phyloP scores from a whole-genome alignment of 2,329 filamentous ascomycete species.

The Fusarium chlamydosporum region DNA sequence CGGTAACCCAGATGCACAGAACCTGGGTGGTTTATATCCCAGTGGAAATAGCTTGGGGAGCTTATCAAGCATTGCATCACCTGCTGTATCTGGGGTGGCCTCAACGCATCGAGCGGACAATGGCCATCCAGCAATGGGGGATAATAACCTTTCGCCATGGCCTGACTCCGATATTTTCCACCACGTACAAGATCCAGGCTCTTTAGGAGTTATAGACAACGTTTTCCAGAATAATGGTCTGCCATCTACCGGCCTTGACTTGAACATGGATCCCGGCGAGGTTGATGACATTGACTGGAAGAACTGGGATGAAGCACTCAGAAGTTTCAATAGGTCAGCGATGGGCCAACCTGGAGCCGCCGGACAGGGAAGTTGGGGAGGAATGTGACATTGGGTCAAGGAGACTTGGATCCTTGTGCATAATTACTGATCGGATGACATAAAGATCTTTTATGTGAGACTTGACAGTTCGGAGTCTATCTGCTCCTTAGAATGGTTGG shows the following conservation, averaged over 20 bases:
- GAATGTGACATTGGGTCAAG: constrained; percentile 20
- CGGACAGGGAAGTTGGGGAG: constrained; percentile 38
- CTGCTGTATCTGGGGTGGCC: constrained; percentile 29
- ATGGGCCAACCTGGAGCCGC: constrained; percentile 14
- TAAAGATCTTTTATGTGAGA: too few species aligned
- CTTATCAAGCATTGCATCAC: constrained; percentile 37
- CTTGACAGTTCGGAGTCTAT: neutral
- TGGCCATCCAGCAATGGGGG: neutral
- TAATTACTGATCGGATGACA: too few species aligned
- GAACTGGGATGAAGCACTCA: constrained; percentile 41
- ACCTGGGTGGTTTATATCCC: constrained; percentile 13
- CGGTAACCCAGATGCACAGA: constrained; percentile 11
- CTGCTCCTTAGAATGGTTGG: neutral
- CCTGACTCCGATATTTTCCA: constrained; percentile 23
- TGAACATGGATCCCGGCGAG: constrained; percentile 36
- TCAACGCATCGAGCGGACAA: constrained; percentile 16
- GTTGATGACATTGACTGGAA: constrained; percentile 43
- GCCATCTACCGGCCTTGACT: constrained; percentile 12
- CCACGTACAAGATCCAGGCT: neutral
- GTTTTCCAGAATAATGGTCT: constrained; percentile 18
- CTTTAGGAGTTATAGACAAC: constrained; percentile 13
- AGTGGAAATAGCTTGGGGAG: constrained; percentile 27
- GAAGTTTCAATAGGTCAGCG: constrained; percentile 7
- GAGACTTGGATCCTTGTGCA: neutral
- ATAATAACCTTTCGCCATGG: constrained; percentile 27